Evolutionary conservation across 106 monocot species (phyloP).

Genomic region (Platanthera guangdongensis): DNA sequence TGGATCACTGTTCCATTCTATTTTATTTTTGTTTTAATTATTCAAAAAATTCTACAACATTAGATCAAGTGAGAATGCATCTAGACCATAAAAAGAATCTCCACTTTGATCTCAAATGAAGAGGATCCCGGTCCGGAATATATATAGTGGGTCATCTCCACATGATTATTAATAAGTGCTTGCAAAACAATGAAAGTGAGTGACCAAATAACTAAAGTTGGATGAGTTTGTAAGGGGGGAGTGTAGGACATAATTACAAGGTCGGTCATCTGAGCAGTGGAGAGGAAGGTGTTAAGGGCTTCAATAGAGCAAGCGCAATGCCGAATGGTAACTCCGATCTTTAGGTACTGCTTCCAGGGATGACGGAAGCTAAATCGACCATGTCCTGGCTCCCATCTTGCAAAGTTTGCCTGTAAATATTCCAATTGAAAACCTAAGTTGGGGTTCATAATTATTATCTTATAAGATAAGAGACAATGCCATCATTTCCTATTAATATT

Average conservation of each 20-base stretch:
- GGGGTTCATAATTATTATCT: not conserved
- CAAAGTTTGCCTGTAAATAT: constrained; percentile 44
- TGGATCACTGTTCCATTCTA: too few species aligned
- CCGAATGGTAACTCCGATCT: constrained; percentile 36
- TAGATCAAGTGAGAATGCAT: too few species aligned
- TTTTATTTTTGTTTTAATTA: too few species aligned
- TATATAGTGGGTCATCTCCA: too few species aligned
- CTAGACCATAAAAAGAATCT: too few species aligned
- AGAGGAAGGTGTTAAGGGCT: constrained; percentile 26
- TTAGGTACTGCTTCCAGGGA: constrained; percentile 61
- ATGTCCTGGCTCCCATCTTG: constrained; percentile 67
- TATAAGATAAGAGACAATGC: too few species aligned
- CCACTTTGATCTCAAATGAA: too few species aligned
- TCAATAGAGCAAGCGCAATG: constrained; percentile 45
- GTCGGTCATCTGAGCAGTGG: not conserved
- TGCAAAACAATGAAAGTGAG: too few species aligned
- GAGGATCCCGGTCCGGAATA: too few species aligned
- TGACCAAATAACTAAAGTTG: not conserved
- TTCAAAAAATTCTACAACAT: too few species aligned
- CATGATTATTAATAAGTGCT: too few species aligned
- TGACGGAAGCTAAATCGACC: constrained; percentile 42
- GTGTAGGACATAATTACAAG: not conserved
- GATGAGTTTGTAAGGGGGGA: not conserved
- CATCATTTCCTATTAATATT: too few species aligned
- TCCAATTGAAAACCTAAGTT: not conserved